These are phyloP conservation scores for Smittium culicis DNA, from an alignment of 371 early-diverging fungal species.

Conservation along the genomic window DNA sequence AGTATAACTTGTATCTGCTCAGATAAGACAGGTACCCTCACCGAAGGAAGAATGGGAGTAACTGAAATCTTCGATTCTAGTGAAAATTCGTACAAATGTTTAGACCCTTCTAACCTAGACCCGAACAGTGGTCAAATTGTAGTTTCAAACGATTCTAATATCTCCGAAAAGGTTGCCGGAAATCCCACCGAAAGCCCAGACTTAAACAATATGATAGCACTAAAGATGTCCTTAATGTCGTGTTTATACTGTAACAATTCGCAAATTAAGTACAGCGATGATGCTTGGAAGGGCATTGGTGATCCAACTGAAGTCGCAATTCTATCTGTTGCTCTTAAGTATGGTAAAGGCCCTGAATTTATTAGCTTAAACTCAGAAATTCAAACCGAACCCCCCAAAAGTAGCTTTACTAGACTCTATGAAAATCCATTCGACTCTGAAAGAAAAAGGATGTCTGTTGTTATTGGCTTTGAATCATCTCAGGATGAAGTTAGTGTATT, in stretches of 20 bases:
- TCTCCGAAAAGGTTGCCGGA: too few relatives aligned
- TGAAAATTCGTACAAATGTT: slow-evolving; percentile 53
- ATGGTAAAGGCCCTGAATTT: slow-evolving; percentile 11
- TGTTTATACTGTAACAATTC: slow-evolving; percentile 55
- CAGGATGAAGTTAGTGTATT: slow-evolving; percentile 36
- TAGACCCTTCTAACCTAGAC: slow-evolving; percentile 47
- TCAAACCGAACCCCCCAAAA: neutral
- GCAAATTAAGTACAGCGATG: slow-evolving; percentile 29
- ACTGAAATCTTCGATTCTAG: slow-evolving; percentile 54
- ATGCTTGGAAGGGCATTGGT: slow-evolving; percentile 38
- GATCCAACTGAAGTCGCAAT: slow-evolving; percentile 40
- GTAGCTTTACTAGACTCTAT: slow-evolving; percentile 15
- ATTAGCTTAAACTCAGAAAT: slow-evolving; percentile 5
- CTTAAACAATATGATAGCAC: slow-evolving; percentile 21
- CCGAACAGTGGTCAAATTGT: slow-evolving; percentile 45
- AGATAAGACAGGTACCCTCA: slow-evolving; percentile 92
- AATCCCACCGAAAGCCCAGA: slow-evolving; percentile 7
- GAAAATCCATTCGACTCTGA: slow-evolving; percentile 62
- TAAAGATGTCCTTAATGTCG: slow-evolving; percentile 24
- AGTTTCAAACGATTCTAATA: neutral
- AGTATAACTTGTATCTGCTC: slow-evolving; percentile 87
- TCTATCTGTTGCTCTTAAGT: slow-evolving; percentile 21
- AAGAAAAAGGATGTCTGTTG: slow-evolving; percentile 77
- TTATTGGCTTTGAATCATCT: slow-evolving; percentile 30
- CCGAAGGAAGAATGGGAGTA: slow-evolving; percentile 88